Evolutionary conservation across 768 basidiomycete species (phyloP).

Genomic region (Lentinus tigrinus): DNA sequence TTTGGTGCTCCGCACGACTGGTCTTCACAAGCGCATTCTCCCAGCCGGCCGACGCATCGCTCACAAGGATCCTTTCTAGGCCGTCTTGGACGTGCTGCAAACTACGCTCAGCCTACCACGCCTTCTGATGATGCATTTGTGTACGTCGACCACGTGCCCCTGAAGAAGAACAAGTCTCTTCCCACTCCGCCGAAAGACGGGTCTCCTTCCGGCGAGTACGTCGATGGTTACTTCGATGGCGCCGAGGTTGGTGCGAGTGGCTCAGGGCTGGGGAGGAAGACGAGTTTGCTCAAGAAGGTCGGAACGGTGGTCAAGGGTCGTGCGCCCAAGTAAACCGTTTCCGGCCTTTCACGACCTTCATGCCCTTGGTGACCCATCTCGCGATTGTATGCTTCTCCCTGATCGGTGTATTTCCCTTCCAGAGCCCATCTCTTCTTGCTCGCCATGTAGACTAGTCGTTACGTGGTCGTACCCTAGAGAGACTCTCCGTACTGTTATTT

Average conservation of each 20-base stretch:
- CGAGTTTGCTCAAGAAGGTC: conserved; percentile 79
- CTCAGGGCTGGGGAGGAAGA: conserved; percentile 62
- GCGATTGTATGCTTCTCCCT: conserved; percentile 12
- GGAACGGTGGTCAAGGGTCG: conserved; percentile 62
- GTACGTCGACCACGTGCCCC: conserved; percentile 50
- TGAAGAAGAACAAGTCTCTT: conserved; percentile 52
- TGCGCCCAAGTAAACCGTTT: conserved; percentile 37
- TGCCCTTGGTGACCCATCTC: not conserved
- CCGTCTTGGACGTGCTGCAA: conserved; percentile 50
- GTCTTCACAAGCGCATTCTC: conserved; percentile 2
- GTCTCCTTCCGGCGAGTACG: conserved; percentile 31
- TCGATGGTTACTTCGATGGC: conserved; percentile 52
- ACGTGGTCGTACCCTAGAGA: conserved; percentile 17
- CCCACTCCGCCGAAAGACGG: conserved; percentile 40
- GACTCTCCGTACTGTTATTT: conserved; percentile 5
- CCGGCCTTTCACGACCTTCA: conserved; percentile 1
- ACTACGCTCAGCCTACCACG: conserved; percentile 26
- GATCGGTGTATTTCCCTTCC: conserved; percentile 7
- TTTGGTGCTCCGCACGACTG: conserved; percentile 14
- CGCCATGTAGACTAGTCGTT: conserved; percentile 18
- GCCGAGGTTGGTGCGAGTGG: conserved; percentile 29
- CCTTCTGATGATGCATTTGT: conserved; percentile 57
- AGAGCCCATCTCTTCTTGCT: conserved; percentile 11
- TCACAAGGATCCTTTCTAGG: conserved; percentile 77
- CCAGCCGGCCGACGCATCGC: conserved; percentile 62